These are phyloP conservation scores for Limtongia smithiae DNA, from an alignment of 805 yeast genomes.

Conservation along the genomic window DNA sequence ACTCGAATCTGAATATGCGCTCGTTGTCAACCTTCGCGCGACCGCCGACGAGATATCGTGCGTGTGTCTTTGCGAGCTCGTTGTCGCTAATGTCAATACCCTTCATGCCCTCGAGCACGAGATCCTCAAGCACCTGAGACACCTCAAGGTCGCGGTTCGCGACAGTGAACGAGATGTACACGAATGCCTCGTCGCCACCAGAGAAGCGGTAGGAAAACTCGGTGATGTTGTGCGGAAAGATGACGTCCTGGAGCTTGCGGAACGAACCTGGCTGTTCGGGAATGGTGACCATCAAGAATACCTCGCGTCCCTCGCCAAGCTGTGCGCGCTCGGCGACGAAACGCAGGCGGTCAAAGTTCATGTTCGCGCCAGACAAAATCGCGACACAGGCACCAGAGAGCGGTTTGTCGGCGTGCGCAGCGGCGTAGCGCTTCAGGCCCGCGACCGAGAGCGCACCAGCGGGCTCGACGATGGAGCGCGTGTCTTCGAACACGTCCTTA, in stretches of 20 bases:
- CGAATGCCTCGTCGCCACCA: conserved; percentile 54
- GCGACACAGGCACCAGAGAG: conserved; percentile 71
- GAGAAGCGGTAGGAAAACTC: conserved; percentile 88
- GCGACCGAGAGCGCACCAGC: conserved; percentile 97
- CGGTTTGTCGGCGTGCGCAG: conserved; percentile 64
- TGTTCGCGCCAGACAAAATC: conserved; percentile 91
- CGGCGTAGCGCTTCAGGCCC: conserved; percentile 80
- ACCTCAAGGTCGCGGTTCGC: conserved; percentile 69
- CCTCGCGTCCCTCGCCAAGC: conserved; percentile 97
- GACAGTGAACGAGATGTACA: conserved; percentile 85
- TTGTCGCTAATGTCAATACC: conserved; percentile 86
- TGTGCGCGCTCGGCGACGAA: conserved; percentile 97
- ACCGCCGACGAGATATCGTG: conserved; percentile 95
- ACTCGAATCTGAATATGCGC: conserved; percentile 76
- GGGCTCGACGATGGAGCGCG: conserved; percentile 91
- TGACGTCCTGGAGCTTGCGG: conserved; percentile 64
- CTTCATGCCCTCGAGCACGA: conserved; percentile 50
- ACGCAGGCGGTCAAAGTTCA: conserved; percentile 94
- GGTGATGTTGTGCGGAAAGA: conserved; percentile 86
- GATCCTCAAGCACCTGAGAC: conserved; percentile 52
- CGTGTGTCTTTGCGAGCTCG: conserved; percentile 94
- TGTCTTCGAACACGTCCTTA: conserved; percentile 93
- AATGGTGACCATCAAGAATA: conserved; percentile 80
- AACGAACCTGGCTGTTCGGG: conserved; percentile 95
- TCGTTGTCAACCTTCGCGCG: conserved; percentile 70